Evolutionary conservation across 2,329 filamentous ascomycete species (phyloP).

Genomic region (Xylariaceae sp.): DNA sequence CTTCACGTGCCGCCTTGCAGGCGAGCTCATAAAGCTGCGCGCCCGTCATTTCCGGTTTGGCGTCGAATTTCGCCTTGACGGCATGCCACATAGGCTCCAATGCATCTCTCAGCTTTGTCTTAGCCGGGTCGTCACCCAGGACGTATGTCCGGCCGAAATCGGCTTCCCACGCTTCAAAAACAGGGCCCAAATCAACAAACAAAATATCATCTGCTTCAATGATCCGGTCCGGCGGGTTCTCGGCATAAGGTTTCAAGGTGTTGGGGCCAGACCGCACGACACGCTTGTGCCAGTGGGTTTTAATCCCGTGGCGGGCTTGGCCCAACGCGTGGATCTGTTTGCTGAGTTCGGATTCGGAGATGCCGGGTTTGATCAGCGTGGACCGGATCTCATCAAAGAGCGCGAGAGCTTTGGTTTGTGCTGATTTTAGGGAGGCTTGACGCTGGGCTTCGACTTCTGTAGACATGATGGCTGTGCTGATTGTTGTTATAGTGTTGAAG

Average conservation of each 20-base stretch:
- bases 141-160: conserved; percentile 52
- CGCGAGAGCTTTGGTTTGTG: conserved; percentile 41
- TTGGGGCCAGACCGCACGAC: conserved; percentile 48
- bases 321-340: conserved; percentile 44
- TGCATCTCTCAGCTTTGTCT: conserved; percentile 41
- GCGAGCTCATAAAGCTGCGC: conserved; percentile 44
- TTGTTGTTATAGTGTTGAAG: too few species aligned
- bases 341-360: conserved; percentile 45
- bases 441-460: conserved; percentile 15
- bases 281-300: conserved; percentile 51
- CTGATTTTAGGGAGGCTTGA: conserved; percentile 38
- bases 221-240: conserved; percentile 46
- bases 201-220: conserved; percentile 48
- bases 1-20: conserved; percentile 32
- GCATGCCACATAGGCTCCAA: conserved; percentile 44
- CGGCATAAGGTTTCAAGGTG: conserved; percentile 43
- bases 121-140: conserved; percentile 42
- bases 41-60: conserved; percentile 43
- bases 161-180: conserved; percentile 51
- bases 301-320: conserved; percentile 38
- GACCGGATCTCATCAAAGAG: conserved; percentile 46
- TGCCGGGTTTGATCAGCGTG: conserved; percentile 42
- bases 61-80: conserved; percentile 39
- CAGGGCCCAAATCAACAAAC: conserved; percentile 48
- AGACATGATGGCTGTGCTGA: too few species aligned